phyloP scores from a whole-genome alignment of 2,329 filamentous ascomycete species.

The Alternaria rosae region DNA sequence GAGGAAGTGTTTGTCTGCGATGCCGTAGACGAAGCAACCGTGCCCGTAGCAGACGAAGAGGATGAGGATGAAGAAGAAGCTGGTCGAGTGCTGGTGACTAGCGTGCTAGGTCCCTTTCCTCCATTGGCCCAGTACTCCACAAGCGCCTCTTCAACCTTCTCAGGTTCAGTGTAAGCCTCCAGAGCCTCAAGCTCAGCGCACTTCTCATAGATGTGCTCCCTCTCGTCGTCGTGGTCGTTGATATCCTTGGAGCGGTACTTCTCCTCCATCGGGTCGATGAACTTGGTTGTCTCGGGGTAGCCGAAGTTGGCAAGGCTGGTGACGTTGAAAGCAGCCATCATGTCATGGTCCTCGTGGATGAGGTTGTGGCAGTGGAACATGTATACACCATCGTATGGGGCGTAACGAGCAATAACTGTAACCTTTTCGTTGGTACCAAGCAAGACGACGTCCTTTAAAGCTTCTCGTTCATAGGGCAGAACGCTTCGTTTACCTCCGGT shows the following conservation, averaged over 20 bases:
- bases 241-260: constrained; percentile 36
- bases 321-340: constrained; percentile 57
- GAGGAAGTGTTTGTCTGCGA: background rate
- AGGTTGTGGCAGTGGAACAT: constrained; percentile 59
- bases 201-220: constrained; percentile 31
- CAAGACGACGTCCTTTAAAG: constrained; percentile 66
- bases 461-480: constrained; percentile 61
- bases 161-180: constrained; percentile 39
- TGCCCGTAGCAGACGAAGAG: background rate
- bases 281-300: constrained; percentile 45
- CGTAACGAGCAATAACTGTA: constrained; percentile 41
- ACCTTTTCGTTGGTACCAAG: constrained; percentile 58
- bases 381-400: constrained; percentile 58
- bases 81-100: constrained; percentile 18
- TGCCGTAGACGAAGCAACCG: background rate
- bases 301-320: constrained; percentile 44
- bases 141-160: constrained; percentile 36
- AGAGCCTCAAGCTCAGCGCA: constrained; percentile 35
- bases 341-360: constrained; percentile 56
- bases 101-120: constrained; percentile 21
- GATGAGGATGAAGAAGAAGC: background rate
- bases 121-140: constrained; percentile 38
- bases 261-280: constrained; percentile 45
- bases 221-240: constrained; percentile 27
- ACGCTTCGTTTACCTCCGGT: constrained; percentile 54